A percentile compares a stretch with the other conserved stretches of the same genome.
phyloP scores from a whole-genome alignment of 257 asterid species.

The Catharanthus roseus region DNA sequence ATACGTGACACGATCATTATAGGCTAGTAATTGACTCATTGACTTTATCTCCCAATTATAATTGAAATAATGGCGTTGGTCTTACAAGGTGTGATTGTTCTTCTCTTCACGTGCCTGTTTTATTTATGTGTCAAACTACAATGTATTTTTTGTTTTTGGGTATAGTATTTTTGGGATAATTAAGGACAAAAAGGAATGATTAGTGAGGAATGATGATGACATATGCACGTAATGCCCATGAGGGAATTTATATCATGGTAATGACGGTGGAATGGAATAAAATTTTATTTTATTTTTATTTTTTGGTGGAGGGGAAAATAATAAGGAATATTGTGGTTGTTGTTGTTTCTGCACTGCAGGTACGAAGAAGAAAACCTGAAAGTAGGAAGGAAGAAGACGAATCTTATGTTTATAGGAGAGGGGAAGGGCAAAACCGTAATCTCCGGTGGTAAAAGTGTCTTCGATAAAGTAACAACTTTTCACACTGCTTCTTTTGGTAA shows the following conservation, averaged over 20 bases:
- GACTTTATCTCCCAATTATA: background rate
- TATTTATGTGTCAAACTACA: no score
- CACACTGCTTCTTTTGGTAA: constrained; percentile 91
- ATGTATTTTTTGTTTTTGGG: no score
- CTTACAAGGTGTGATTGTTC: background rate
- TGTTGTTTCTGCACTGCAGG: constrained; percentile 44
- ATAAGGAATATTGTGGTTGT: background rate
- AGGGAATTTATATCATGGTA: no score
- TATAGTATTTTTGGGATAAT: no score
- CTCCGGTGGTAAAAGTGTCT: constrained; percentile 67
- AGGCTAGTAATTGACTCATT: background rate
- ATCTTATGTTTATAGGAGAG: constrained; percentile 85
- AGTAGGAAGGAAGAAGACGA: constrained; percentile 82
- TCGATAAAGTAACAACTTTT: constrained; percentile 66
- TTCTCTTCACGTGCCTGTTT: no score
- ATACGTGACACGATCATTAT: no score
- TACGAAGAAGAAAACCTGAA: constrained; percentile 66
- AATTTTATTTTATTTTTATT: no score
- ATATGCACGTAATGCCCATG: no score
- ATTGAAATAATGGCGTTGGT: background rate
- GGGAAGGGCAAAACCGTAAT: constrained; percentile 90
- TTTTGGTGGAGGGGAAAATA: background rate
- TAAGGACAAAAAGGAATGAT: no score
- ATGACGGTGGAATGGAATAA: no score
- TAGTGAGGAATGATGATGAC: no score